phyloP scores from a whole-genome alignment of 108 stramenopile genomes.

The Skeletonema tropicum region DNA sequence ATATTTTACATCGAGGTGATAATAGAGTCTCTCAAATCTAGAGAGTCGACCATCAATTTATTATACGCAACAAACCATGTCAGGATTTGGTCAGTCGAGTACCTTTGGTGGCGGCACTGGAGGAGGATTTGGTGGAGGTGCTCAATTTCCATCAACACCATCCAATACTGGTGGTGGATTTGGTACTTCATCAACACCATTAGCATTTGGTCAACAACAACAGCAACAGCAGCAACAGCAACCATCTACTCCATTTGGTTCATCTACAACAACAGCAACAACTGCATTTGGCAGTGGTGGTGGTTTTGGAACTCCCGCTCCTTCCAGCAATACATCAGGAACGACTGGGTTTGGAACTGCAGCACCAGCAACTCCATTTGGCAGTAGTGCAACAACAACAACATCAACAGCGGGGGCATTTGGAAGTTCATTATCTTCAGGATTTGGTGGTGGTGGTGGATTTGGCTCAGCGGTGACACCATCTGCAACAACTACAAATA shows the following conservation, averaged over 20 bases:
- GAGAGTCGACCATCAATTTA: background rate
- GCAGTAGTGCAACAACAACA: background rate
- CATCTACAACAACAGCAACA: background rate
- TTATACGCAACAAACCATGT: background rate
- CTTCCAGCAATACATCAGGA: background rate
- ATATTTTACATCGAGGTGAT: too few species aligned
- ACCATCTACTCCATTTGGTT: too few species aligned
- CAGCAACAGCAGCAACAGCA: background rate
- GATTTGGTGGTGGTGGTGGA: constrained; percentile 5
- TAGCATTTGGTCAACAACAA: constrained; percentile 1
- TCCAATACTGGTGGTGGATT: constrained; percentile 1
- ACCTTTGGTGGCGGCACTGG: background rate
- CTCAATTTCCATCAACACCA: background rate
- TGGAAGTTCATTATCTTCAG: background rate
- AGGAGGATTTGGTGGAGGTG: background rate
- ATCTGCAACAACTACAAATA: background rate
- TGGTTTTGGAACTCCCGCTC: background rate
- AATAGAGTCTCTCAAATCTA: too few species aligned
- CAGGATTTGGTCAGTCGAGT: background rate
- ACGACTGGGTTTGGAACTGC: background rate
- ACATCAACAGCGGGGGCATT: background rate
- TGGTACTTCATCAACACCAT: background rate
- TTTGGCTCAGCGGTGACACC: background rate
- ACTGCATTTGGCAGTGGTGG: background rate
- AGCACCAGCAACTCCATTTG: background rate